Evolutionary conservation across 1,284 basidiomycete genomes (phyloP), one percentile per base, ranked within the genome.

Genomic region (Austropuccinia psidii): DNA sequence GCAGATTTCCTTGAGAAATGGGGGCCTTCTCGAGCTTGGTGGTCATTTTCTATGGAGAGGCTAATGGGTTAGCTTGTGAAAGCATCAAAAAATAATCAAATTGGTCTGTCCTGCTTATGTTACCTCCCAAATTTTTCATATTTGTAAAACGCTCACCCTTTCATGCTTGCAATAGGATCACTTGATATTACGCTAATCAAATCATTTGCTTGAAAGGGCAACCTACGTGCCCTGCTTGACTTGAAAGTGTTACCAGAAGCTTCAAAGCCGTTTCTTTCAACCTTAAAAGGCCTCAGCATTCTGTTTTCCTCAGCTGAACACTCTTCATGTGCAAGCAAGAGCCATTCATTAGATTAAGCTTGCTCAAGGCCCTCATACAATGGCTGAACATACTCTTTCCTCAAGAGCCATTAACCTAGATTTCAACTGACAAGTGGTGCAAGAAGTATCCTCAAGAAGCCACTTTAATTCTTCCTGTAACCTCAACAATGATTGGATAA

Each of bases 1-100:
- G 57, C 58, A 8, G 49, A 73, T 29, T 54, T 43, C 24, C 35
- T 64, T 2, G 60, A 73, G 8, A 39, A 9, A 29, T 64, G 52
- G 50, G 69, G 69, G 2, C 60, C 69, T 27, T 39, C 21, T 43
- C 49, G 69, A 13, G 45, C 49, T 4, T 73, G 60, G 58, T 73
- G 69, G 60, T 73, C 27, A 3, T 64, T 73, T 35, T 43, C 69
- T 3, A 52, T 73, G 58, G 68, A 73, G 45, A 9, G 47, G n/a
- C 35, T 73, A 15, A 62, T 73, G 60, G 69, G 27, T 6, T 19
- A 41, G 9, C 15, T 73, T 13, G 24, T 73, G 11, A 73, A 64
- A 45, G 31, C 33, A 27, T 52, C 58, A 1, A 9, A 17, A 19
- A 73, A 73, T 27, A 62, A 73, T 33, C 35, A 37, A 31, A 6